Evolutionary conservation across 1,284 basidiomycete species (phyloP).

Genomic region (Moesziomyces antarcticus): DNA sequence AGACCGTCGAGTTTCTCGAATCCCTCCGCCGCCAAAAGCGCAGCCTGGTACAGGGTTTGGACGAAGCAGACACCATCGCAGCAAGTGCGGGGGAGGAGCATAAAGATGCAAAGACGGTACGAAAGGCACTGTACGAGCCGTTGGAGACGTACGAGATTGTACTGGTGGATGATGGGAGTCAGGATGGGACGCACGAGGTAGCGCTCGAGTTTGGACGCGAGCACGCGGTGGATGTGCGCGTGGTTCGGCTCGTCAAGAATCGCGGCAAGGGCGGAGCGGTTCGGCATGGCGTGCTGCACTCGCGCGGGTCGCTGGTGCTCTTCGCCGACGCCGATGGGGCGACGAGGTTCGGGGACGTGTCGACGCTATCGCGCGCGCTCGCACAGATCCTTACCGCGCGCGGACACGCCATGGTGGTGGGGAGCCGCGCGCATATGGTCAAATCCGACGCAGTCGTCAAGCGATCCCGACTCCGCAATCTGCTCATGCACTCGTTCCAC

Average conservation of each 20-base stretch:
- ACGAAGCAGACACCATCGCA: background rate
- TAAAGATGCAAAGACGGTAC: background rate
- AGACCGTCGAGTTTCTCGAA: conserved; percentile 73
- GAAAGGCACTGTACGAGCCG: conserved; percentile 20
- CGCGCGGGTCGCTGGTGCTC: conserved; percentile 80
- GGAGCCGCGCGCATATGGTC: conserved; percentile 90
- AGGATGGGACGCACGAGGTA: conserved; percentile 77
- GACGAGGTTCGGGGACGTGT: conserved; percentile 83
- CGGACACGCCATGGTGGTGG: conserved; percentile 77
- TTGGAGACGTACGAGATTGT: conserved; percentile 75
- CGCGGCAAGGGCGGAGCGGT: conserved; percentile 92
- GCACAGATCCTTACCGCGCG: conserved; percentile 26
- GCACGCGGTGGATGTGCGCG: conserved; percentile 75
- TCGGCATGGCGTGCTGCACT: conserved; percentile 76
- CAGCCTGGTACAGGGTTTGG: conserved; percentile 18
- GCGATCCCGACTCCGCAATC: conserved; percentile 84
- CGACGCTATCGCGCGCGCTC: conserved; percentile 78
- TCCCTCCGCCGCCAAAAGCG: conserved; percentile 49
- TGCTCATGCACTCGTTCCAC: conserved; percentile 92
- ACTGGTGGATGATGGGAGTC: conserved; percentile 88
- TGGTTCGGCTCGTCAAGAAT: conserved; percentile 82
- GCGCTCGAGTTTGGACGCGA: conserved; percentile 76
- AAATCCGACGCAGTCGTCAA: conserved; percentile 92
- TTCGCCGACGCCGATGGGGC: conserved; percentile 96
- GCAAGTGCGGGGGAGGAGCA: background rate